Evolutionary conservation across 78 protist species (phyloP).

Genomic region (Mantamonas sphyraenae): DNA sequence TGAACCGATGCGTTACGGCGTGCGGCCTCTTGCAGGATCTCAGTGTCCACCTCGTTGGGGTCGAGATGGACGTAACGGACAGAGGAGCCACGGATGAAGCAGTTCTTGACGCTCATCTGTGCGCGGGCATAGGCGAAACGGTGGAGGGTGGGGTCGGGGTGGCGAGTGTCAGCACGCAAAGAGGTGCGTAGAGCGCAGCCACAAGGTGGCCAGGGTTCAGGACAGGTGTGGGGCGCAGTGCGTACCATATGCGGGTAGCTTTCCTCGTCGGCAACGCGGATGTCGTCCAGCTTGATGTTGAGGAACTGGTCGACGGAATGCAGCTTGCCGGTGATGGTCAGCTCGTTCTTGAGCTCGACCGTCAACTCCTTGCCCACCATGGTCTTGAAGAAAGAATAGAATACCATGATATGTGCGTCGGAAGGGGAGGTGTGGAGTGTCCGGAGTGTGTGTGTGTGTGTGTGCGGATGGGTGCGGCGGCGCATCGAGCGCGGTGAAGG

Average conservation of each 20-base stretch:
- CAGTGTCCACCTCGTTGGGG: conserved; percentile 75
- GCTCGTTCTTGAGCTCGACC: conserved; percentile 79
- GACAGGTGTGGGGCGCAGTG: not conserved
- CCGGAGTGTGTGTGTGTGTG: too few relatives aligned
- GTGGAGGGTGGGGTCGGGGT: not conserved
- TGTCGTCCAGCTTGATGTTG: conserved; percentile 73
- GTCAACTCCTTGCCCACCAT: conserved; percentile 71
- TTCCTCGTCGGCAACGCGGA: conserved; percentile 61
- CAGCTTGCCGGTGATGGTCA: conserved; percentile 56
- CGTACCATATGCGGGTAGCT: conserved; percentile 87
- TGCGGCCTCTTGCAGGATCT: conserved; percentile 85
- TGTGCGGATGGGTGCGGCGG: too few relatives aligned
- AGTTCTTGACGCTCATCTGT: conserved; percentile 72
- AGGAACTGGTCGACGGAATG: conserved; percentile 91
- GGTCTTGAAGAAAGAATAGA: conserved; percentile 86
- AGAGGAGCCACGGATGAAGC: conserved; percentile 92
- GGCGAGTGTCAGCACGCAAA: not conserved
- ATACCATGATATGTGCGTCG: too few relatives aligned
- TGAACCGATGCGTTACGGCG: conserved; percentile 4
- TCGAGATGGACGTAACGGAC: conserved; percentile 86
- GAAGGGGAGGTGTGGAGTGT: too few relatives aligned
- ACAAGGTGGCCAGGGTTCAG: not conserved
- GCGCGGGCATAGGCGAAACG: not conserved
- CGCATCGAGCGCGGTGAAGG: too few relatives aligned
- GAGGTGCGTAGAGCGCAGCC: not conserved